These are phyloP conservation scores for Solanum chilense DNA, from an alignment of 257 asterid genomes.

Conservation along the genomic window DNA sequence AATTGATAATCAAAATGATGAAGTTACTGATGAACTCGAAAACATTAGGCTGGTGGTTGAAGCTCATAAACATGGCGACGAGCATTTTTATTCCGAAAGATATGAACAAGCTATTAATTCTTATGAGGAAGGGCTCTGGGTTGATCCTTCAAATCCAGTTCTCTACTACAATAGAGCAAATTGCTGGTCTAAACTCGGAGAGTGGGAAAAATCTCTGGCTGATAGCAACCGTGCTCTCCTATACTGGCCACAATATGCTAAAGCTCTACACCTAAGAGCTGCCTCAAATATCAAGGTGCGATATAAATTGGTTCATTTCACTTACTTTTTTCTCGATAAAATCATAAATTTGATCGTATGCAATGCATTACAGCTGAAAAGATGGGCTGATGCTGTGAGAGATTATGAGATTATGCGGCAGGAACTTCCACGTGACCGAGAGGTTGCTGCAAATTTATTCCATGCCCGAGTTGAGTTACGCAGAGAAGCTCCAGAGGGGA, in stretches of 20 bases:
- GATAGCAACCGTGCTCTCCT: constrained; percentile 68
- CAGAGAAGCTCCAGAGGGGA: constrained; percentile 50
- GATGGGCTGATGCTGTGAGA: constrained; percentile 79
- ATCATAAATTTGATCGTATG: constrained; percentile 43
- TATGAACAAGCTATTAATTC: constrained; percentile 61
- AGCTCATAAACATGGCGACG: constrained; percentile 66
- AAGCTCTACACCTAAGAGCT: constrained; percentile 68
- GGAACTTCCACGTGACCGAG: constrained; percentile 58
- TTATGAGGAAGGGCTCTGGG: constrained; percentile 54
- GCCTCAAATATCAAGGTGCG: constrained; percentile 54
- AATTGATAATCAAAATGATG: constrained; percentile 35
- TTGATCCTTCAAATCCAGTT: constrained; percentile 47
- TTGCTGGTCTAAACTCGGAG: constrained; percentile 66
- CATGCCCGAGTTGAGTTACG: constrained; percentile 19
- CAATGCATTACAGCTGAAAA: constrained; percentile 59
- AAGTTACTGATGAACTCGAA: constrained; percentile 28
- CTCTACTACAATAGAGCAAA: constrained; percentile 76
- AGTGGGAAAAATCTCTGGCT: constrained; percentile 53
- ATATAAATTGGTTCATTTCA: background rate
- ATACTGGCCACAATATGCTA: constrained; percentile 45
- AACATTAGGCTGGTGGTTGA: constrained; percentile 40
- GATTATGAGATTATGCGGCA: constrained; percentile 66
- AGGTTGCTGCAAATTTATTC: constrained; percentile 10
- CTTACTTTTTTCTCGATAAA: background rate
- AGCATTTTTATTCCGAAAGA: constrained; percentile 50